Percentiles rank a stretch among this genome's conserved stretches.
Conservation (phyloP, 140 eudicot genomes). For the Stevia rebaudiana region DNA sequence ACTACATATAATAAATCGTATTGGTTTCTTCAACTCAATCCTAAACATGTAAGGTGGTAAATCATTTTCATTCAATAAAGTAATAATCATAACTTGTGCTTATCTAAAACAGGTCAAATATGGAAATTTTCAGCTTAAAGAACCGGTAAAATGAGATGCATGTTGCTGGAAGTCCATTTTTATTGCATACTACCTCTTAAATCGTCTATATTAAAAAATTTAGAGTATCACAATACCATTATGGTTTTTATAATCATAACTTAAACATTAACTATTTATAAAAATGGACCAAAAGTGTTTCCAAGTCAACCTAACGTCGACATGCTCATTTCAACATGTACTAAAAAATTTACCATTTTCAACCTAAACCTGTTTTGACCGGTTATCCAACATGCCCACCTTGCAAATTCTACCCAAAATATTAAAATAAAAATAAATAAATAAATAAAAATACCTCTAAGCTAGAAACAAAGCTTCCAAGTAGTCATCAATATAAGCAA, state of each 20-base stretch:
- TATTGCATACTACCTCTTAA: background rate
- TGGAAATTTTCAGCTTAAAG: background rate
- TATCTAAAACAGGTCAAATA: background rate
- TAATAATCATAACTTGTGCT: background rate
- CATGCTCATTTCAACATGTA: background rate
- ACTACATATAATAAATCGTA: background rate
- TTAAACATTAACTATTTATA: background rate
- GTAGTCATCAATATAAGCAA: slow-evolving; percentile 91
- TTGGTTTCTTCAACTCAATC: slow-evolving; percentile 10
- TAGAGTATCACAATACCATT: background rate
- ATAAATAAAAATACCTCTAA: slow-evolving; percentile 20
- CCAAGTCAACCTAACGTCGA: background rate
- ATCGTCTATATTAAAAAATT: background rate
- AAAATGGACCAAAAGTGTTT: background rate
- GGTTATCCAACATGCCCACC: background rate
- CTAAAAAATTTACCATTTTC: background rate
- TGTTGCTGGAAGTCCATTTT: background rate
- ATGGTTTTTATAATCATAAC: background rate
- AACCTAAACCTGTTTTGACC: background rate
- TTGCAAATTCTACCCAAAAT: background rate
- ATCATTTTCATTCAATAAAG: slow-evolving; percentile 2
- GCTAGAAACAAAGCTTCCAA: slow-evolving; percentile 73
- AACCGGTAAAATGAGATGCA: background rate
- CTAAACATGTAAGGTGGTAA: background rate
- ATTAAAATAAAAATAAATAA: no score